A percentile compares a stretch with the other conserved stretches of the same genome.
phyloP scores from a whole-genome alignment of 352 stramenopile genomes.

The Pythium chondricola region DNA sequence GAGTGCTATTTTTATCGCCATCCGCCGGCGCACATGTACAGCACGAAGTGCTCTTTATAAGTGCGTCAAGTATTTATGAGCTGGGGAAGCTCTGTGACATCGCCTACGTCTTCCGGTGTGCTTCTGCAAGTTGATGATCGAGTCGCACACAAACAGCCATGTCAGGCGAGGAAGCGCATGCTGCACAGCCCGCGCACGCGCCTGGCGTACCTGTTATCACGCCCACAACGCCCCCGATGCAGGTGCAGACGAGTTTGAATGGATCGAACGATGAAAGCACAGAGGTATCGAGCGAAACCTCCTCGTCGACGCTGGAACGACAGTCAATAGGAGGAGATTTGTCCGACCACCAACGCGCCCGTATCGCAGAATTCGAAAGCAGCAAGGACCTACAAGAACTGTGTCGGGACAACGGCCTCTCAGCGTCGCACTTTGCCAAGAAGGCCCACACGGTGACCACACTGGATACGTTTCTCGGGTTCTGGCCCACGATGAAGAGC shows the following conservation, averaged over 20 bases:
- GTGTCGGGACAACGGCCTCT: slow-evolving; percentile 62
- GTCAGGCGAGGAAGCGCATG: background rate
- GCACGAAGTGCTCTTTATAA: no score
- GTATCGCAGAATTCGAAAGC: slow-evolving; percentile 31
- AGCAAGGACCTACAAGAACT: slow-evolving; percentile 51
- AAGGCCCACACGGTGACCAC: slow-evolving; percentile 27
- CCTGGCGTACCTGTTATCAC: no score
- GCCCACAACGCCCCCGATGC: background rate
- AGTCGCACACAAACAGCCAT: background rate
- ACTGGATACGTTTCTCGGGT: slow-evolving; percentile 75
- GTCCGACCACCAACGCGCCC: slow-evolving; percentile 24
- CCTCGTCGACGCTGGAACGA: slow-evolving; percentile 1
- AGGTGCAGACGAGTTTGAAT: no score
- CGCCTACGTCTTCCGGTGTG: no score
- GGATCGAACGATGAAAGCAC: background rate
- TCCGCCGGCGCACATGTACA: no score
- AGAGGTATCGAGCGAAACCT: no score
- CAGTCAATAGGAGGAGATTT: slow-evolving; percentile 13
- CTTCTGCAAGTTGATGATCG: background rate
- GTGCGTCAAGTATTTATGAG: no score
- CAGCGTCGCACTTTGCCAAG: slow-evolving; percentile 44
- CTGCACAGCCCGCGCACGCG: background rate
- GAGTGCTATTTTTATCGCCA: no score
- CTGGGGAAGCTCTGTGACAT: no score
- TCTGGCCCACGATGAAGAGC: slow-evolving; percentile 64